These are phyloP conservation scores for Guyanaporus albipodus DNA, from an alignment of 768 basidiomycete genomes.

Conservation along the genomic window DNA sequence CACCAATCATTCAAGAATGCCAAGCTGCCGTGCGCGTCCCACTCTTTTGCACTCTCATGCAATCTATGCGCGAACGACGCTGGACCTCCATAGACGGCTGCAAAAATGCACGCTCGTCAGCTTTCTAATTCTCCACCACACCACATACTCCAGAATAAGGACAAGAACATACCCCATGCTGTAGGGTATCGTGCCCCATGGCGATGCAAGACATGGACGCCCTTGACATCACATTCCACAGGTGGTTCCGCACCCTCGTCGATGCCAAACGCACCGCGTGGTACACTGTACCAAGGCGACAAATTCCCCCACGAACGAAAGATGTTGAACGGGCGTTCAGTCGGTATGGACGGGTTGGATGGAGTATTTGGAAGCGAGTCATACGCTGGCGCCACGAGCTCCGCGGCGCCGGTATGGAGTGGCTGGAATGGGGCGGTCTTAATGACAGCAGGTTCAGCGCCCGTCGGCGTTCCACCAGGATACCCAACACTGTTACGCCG, in stretches of 20 bases:
- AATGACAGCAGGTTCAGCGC: constrained; percentile 70
- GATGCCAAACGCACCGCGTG: constrained; percentile 61
- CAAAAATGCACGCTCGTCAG: neutral
- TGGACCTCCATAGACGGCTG: constrained; percentile 62
- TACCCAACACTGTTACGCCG: constrained; percentile 52
- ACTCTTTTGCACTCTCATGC: constrained; percentile 49
- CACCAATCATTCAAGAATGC: constrained; percentile 82
- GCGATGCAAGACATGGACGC: constrained; percentile 74
- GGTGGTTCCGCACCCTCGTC: constrained; percentile 70
- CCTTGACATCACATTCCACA: constrained; percentile 64
- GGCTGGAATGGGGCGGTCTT: constrained; percentile 78
- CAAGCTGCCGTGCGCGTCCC: constrained; percentile 64
- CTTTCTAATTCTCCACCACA: neutral
- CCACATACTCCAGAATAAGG: neutral
- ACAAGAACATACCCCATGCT: constrained; percentile 47
- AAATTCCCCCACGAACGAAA: constrained; percentile 82
- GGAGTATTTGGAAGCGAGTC: constrained; percentile 19
- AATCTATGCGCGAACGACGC: constrained; percentile 53
- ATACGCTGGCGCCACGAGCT: constrained; percentile 52
- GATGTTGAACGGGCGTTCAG: constrained; percentile 50
- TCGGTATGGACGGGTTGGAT: constrained; percentile 1
- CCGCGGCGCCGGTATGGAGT: constrained; percentile 63
- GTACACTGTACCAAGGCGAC: constrained; percentile 81
- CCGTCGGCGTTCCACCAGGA: constrained; percentile 73
- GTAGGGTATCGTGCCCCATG: constrained; percentile 81